Evolutionary conservation across 2,329 filamentous ascomycete genomes (phyloP).

Genomic region (Exophiala dermatitidis): DNA sequence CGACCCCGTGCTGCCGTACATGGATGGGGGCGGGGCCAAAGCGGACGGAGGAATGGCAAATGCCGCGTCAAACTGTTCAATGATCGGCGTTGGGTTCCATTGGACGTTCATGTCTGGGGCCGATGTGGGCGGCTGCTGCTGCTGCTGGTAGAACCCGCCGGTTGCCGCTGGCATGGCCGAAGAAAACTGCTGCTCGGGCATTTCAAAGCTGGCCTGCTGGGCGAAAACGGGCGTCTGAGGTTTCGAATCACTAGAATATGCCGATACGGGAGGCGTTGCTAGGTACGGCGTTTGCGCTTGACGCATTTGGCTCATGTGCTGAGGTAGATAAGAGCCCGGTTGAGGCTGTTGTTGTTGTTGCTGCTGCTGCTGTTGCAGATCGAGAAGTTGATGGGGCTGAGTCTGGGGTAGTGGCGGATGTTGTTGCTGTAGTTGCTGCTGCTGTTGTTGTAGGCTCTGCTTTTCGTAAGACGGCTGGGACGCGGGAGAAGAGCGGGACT

Average conservation of each 20-base stretch:
- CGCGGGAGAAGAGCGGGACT: conserved; percentile 46
- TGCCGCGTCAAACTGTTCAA: conserved; percentile 88
- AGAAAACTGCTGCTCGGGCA: conserved; percentile 14
- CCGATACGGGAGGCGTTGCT: conserved; percentile 66
- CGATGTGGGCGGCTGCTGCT: conserved; percentile 26
- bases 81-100: conserved; percentile 80
- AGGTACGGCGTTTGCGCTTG: conserved; percentile 17
- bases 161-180: conserved; percentile 30
- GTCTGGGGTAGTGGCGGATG: conserved; percentile 25
- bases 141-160: conserved; percentile 39
- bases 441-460: conserved; percentile 44
- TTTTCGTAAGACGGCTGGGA: conserved; percentile 41
- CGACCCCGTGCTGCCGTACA: conserved; percentile 20
- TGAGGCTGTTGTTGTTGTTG: conserved; percentile 11
- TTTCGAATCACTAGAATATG: conserved; percentile 64
- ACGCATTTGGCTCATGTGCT: conserved; percentile 16
- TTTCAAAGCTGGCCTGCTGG: background rate
- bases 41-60: conserved; percentile 64
- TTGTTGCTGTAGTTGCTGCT: conserved; percentile 40
- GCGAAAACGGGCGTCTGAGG: conserved; percentile 53
- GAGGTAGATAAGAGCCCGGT: conserved; percentile 8
- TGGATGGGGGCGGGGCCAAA: conserved; percentile 22
- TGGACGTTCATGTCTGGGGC: conserved; percentile 40
- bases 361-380: conserved; percentile 1
- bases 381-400: background rate